These are phyloP conservation scores for Annulohypoxylon nitens DNA, from an alignment of 495 filamentous ascomycete genomes.

Conservation along the genomic window DNA sequence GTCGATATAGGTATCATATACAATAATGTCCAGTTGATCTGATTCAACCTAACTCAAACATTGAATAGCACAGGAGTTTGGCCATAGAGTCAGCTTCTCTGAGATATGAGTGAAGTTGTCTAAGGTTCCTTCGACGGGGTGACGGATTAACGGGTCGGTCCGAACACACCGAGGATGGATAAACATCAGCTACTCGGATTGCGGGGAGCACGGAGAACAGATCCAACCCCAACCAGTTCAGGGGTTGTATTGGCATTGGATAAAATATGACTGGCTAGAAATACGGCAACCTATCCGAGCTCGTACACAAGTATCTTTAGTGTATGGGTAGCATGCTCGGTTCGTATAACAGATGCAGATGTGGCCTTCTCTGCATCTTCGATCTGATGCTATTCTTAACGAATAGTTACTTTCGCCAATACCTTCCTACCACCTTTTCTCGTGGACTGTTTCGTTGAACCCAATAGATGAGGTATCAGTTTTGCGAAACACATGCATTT, in stretches of 20 bases:
- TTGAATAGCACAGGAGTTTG: neutral
- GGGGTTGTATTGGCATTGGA: neutral
- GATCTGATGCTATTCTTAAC: neutral
- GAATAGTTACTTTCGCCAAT: neutral
- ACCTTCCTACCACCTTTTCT: neutral
- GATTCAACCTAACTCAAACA: neutral
- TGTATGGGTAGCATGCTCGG: neutral
- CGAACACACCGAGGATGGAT: neutral
- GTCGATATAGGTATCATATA: neutral
- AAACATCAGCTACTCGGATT: conserved; percentile 19
- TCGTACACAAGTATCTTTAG: neutral
- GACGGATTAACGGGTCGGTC: conserved; percentile 20
- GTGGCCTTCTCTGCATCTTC: neutral
- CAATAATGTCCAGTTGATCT: neutral
- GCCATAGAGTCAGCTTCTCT: neutral
- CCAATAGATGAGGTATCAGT: neutral
- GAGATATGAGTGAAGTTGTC: neutral
- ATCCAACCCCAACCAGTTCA: conserved; percentile 6
- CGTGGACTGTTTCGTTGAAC: neutral
- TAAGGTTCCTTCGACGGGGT: neutral
- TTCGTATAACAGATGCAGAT: neutral
- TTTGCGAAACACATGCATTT: neutral
- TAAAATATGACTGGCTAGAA: neutral
- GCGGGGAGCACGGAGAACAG: conserved; percentile 10
- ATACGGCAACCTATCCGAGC: neutral